These are phyloP conservation scores for Monosporascus ibericus DNA, from an alignment of 2,329 filamentous ascomycete genomes.

Conservation along the genomic window DNA sequence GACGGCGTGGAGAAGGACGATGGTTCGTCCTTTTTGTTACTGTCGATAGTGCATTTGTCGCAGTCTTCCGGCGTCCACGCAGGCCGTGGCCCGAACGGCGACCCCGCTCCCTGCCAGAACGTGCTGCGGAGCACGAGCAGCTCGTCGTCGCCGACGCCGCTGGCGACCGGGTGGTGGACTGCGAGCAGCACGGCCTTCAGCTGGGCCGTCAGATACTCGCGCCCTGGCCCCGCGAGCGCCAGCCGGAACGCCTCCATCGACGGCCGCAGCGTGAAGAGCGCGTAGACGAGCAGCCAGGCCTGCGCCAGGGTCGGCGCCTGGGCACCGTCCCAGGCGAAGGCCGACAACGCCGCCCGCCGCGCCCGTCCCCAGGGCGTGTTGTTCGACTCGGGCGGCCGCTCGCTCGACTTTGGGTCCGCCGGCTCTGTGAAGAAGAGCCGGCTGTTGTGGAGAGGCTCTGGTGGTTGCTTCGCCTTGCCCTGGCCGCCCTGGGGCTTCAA, in stretches of 20 bases:
- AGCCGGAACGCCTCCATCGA: slow-evolving; percentile 44
- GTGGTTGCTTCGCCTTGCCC: slow-evolving; percentile 21
- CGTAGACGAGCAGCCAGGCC: slow-evolving; percentile 47
- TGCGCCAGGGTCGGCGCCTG: slow-evolving; percentile 41
- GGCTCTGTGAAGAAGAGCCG: slow-evolving; percentile 40
- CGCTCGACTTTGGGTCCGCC: slow-evolving; percentile 40
- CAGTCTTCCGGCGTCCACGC: slow-evolving; percentile 50
- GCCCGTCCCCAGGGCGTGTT: slow-evolving; percentile 53
- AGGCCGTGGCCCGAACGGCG: slow-evolving; percentile 58
- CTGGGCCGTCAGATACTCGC: slow-evolving; percentile 27
- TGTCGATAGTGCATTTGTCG: neutral
- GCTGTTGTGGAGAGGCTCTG: slow-evolving; percentile 28
- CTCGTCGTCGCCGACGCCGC: slow-evolving; percentile 23
- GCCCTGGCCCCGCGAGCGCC: slow-evolving; percentile 33
- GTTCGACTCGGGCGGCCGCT: slow-evolving; percentile 43
- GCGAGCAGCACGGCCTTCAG: slow-evolving; percentile 43
- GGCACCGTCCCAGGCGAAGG: slow-evolving; percentile 36
- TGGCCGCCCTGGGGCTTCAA: slow-evolving; percentile 25
- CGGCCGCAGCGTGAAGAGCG: slow-evolving; percentile 45
- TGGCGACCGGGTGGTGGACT: slow-evolving; percentile 38
- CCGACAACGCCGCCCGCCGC: slow-evolving; percentile 43
- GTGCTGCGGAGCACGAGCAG: slow-evolving; percentile 43
- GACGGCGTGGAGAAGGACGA: slow-evolving; percentile 9
- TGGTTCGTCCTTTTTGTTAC: neutral
- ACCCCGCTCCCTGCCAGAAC: slow-evolving; percentile 67